Base-by-base conservation (phyloP, 352 stramenopile species). In the Phytophthora meadii region DNA sequence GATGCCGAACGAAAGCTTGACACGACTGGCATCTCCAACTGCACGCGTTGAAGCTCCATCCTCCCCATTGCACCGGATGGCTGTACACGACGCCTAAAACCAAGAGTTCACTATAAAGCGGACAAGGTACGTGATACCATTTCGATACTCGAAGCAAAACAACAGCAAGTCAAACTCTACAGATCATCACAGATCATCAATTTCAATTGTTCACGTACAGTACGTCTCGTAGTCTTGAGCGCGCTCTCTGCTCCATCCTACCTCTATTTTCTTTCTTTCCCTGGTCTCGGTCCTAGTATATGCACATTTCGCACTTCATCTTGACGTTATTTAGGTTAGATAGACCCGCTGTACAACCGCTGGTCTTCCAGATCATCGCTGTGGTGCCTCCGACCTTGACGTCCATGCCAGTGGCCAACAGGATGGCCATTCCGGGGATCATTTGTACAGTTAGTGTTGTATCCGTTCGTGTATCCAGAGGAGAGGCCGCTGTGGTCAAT, bases 31-130 rank as follows among this genome's bases (percentile, higher is more conserved):
- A 53, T 82, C 74, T 2, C 70, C 77, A 6, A 82, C 65, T 22
- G 28, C 65, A 40, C 61, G 53, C 17, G 47, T 19, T 22, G 59
- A 65, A 48, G 74, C 74, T 6, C 78, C 81, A 12, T 77, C 72
- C 2, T 89, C 81, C 5, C 78, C 81, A 27, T 74, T 82, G n/a
- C 78, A 77, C 17, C 77, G 73, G 34, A 74, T 89, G 32, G 54
- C 67, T 14, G 76, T 88, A 14, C 62, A 77, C 50, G 72, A 85
- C 25, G 22, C 41, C 1, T 70, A 54, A 57, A 10, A n/a, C 39
- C 10, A 22, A 48, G n/a, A 11, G 17, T 42, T 7, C 11, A 19
- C 1, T 8, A 42, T 42, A 22, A 6, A 22, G 37, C 37, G 15
- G n/a, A 4, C 14, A 36, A 36, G 8, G 30, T 36, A 11, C 11